phyloP scores from a whole-genome alignment of 495 filamentous ascomycete species.

The Choiromyces venosus region DNA sequence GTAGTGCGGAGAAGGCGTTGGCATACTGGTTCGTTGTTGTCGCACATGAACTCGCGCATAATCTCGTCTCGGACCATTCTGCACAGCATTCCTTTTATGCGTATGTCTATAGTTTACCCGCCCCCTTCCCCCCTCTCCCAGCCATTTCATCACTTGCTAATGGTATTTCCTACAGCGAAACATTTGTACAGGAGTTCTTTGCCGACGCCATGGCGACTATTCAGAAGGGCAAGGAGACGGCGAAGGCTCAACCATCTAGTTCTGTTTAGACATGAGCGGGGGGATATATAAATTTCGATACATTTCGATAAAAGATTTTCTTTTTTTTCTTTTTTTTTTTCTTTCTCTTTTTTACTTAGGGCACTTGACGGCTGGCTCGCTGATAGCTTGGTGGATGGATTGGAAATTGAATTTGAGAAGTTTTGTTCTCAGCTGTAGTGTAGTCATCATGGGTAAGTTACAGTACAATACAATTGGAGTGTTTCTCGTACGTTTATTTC shows the following conservation, averaged over 20 bases:
- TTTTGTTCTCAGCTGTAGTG: no score
- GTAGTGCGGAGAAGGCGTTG: conserved; percentile 52
- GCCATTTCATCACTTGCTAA: not conserved
- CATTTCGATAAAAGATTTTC: not conserved
- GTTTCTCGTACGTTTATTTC: no score
- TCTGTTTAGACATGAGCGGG: not conserved
- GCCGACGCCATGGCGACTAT: conserved; percentile 25
- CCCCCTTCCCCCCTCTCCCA: no score
- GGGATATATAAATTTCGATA: not conserved
- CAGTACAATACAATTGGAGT: no score
- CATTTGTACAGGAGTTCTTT: conserved; percentile 40
- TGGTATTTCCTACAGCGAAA: conserved; percentile 19
- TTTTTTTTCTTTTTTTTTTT: not conserved
- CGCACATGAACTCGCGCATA: conserved; percentile 92
- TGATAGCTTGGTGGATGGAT: no score
- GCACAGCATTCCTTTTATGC: conserved; percentile 79
- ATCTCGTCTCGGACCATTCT: conserved; percentile 76
- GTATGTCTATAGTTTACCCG: conserved; percentile 47
- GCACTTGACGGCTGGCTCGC: no score
- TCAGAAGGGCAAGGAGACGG: not conserved
- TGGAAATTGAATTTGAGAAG: no score
- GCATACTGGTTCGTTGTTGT: conserved; percentile 90
- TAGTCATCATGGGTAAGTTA: no score
- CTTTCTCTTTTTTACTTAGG: conserved; percentile 4
- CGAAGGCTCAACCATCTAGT: not conserved